These are phyloP conservation scores for Inga oerstediana DNA, from an alignment of 306 rosid genomes.

Conservation along the genomic window DNA sequence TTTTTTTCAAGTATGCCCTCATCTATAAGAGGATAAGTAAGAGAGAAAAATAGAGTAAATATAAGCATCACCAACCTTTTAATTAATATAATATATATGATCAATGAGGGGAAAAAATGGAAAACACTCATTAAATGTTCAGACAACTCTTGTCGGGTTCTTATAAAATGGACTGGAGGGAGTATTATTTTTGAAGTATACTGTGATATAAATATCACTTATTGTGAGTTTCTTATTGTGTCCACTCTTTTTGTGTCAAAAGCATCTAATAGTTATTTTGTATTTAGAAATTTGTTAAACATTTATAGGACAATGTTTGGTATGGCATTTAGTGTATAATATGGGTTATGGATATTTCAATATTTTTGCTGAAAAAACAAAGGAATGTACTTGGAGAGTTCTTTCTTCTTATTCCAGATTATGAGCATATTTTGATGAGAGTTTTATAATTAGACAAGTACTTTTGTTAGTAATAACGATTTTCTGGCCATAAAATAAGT, in stretches of 20 bases:
- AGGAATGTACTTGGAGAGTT: background rate
- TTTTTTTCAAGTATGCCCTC: too few species aligned
- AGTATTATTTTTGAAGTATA: background rate
- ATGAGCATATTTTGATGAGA: background rate
- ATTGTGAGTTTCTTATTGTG: background rate
- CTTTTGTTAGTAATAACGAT: background rate
- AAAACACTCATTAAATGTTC: too few species aligned
- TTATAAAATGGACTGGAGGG: too few species aligned
- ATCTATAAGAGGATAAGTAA: too few species aligned
- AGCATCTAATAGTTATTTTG: background rate
- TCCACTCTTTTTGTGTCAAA: background rate
- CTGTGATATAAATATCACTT: background rate
- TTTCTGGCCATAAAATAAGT: background rate
- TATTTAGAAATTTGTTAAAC: background rate
- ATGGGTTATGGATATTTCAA: background rate
- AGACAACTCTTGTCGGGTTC: too few species aligned
- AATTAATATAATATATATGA: too few species aligned
- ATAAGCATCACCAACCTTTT: too few species aligned
- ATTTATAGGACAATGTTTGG: background rate
- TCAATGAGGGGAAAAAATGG: too few species aligned
- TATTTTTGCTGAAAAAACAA: background rate
- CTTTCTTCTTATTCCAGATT: background rate
- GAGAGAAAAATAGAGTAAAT: too few species aligned
- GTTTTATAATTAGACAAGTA: background rate
- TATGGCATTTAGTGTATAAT: background rate